Conservation (phyloP, 129 eudicot genomes). For the Lactuca saligna region DNA sequence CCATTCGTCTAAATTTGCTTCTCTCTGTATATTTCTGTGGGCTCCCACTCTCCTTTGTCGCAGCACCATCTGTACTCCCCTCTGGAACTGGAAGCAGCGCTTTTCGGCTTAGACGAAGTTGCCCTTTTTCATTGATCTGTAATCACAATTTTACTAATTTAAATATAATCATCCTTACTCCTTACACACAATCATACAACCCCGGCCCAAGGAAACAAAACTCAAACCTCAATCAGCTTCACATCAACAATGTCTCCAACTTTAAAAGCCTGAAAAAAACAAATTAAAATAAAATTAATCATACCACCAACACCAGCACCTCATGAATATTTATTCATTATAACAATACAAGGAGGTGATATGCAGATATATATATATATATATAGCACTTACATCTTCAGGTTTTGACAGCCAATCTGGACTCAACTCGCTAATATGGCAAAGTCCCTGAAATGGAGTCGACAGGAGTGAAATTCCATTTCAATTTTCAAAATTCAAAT, state of each 20-base stretch:
- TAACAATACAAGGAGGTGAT: background rate
- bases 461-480: background rate
- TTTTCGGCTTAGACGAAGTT: conserved; percentile 89
- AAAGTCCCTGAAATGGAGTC: conserved; percentile 68
- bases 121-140: conserved; percentile 98
- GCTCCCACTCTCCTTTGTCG: conserved; percentile 43
- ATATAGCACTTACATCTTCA: conserved; percentile 70
- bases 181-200: background rate
- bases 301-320: conserved; percentile 1
- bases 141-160: conserved; percentile 10
- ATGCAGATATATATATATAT: too few relatives aligned
- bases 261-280: conserved; percentile 72
- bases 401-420: conserved; percentile 80
- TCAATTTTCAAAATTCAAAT: background rate
- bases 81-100: conserved; percentile 78
- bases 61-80: conserved; percentile 26
- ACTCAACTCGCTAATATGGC: conserved; percentile 96
- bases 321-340: background rate
- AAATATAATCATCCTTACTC: background rate
- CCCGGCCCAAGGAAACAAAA: conserved; percentile 13
- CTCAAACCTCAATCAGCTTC: conserved; percentile 87
- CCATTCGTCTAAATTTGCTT: conserved; percentile 46
- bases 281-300: background rate
- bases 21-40: conserved; percentile 41
- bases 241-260: conserved; percentile 94